These are phyloP conservation scores for Botrytis medusae DNA, from an alignment of 2,329 filamentous ascomycete species.

Conservation along the genomic window DNA sequence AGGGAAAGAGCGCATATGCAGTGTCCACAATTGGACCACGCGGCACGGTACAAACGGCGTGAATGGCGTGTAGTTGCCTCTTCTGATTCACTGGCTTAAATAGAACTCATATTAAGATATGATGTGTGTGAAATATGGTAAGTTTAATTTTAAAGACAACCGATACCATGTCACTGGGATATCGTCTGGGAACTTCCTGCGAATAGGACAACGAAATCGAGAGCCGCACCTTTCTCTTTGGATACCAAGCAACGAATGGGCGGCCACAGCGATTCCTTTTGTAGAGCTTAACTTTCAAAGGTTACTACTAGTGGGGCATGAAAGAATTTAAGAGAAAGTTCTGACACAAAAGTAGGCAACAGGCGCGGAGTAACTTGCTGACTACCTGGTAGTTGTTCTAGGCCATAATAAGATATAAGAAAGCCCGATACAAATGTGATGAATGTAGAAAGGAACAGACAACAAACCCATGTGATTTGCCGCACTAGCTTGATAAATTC, in stretches of 20 bases:
- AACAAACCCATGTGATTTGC: not conserved
- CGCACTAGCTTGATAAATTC: not conserved
- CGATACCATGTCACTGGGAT: constrained; percentile 11
- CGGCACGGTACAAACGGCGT: constrained; percentile 3
- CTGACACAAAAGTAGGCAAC: constrained; percentile 5
- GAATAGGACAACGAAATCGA: constrained; percentile 1
- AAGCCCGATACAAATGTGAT: not conserved
- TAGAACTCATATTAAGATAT: not conserved
- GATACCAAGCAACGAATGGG: not conserved
- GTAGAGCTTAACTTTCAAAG: not conserved
- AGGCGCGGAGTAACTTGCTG: constrained; percentile 9
- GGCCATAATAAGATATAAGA: not conserved
- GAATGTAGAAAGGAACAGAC: not conserved
- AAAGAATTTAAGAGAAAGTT: not conserved
- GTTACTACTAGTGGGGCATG: not conserved
- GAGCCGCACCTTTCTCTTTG: constrained; percentile 2
- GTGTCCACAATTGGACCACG: constrained; percentile 1
- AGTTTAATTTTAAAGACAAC: not conserved
- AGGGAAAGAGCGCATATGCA: not conserved
- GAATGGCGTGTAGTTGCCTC: not conserved
- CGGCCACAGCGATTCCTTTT: not conserved
- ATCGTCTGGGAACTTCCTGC: not conserved
- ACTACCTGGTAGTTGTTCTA: not conserved
- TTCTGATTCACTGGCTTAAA: constrained; percentile 3
- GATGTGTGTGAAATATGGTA: not conserved